These are phyloP conservation scores for Trichoderma citrinoviride DNA, from an alignment of 2,329 filamentous ascomycete species.

Conservation along the genomic window DNA sequence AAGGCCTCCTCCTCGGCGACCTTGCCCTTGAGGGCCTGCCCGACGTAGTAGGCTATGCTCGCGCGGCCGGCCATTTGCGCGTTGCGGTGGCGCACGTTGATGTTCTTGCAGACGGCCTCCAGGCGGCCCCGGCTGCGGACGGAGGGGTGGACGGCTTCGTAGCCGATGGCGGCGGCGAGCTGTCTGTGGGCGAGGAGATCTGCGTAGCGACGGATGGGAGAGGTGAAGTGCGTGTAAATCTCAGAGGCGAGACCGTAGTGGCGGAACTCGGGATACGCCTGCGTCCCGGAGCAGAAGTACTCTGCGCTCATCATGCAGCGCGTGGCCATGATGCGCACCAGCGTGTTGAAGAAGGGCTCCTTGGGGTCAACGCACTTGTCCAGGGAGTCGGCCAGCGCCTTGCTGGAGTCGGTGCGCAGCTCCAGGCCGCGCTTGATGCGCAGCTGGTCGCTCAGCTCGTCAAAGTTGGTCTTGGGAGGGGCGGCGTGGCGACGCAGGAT, in stretches of 20 bases:
- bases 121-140: constrained; percentile 80
- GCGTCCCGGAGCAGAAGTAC: constrained; percentile 94
- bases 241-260: constrained; percentile 95
- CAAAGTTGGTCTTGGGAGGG: constrained; percentile 93
- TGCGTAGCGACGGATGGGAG: constrained; percentile 95
- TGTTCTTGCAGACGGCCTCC: constrained; percentile 94
- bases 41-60: constrained; percentile 96
- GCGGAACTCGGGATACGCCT: constrained; percentile 89
- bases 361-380: constrained; percentile 75
- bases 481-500: constrained; percentile 88
- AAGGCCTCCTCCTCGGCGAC: constrained; percentile 84
- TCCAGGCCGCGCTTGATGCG: constrained; percentile 81
- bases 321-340: constrained; percentile 95
- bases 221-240: constrained; percentile 99
- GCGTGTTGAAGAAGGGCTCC: constrained; percentile 97
- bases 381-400: constrained; percentile 88
- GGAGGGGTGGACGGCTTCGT: constrained; percentile 79
- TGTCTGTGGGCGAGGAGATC: constrained; percentile 93
- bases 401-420: constrained; percentile 79
- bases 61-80: constrained; percentile 93
- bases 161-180: constrained; percentile 90
- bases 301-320: constrained; percentile 99
- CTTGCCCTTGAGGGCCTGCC: constrained; percentile 82
- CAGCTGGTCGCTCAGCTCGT: constrained; percentile 87
- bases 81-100: constrained; percentile 96